Conservation (phyloP, 2,329 filamentous ascomycete genomes). For the Exophiala oligosperma region DNA sequence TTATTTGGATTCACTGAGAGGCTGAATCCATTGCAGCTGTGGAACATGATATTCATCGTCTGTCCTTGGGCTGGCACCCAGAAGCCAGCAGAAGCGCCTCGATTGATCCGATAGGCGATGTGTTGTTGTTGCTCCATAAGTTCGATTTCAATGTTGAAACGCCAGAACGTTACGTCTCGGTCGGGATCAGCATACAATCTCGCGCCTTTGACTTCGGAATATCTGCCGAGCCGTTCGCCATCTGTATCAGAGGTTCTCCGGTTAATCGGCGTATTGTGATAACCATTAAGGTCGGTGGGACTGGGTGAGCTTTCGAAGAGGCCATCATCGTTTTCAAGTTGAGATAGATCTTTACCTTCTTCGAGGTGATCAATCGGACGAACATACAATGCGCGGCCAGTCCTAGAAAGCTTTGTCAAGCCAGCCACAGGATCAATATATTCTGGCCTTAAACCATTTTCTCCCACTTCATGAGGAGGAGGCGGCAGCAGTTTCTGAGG, state of each 20-base stretch:
- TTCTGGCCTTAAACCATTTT: slow-evolving; percentile 68
- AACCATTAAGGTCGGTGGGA: slow-evolving; percentile 41
- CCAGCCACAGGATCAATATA: slow-evolving; percentile 89
- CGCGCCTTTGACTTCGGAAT: slow-evolving; percentile 78
- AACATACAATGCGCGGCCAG: slow-evolving; percentile 83
- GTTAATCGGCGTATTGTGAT: slow-evolving; percentile 41
- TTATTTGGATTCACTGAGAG: slow-evolving; percentile 72
- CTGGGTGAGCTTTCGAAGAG: slow-evolving; percentile 70
- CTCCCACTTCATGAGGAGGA: slow-evolving; percentile 68
- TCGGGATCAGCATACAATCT: slow-evolving; percentile 82
- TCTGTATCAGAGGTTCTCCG: slow-evolving; percentile 54
- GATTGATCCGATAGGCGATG: slow-evolving; percentile 93
- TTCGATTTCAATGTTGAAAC: slow-evolving; percentile 93
- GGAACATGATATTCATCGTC: slow-evolving; percentile 98
- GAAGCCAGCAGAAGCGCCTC: slow-evolving; percentile 83
- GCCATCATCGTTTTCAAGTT: slow-evolving; percentile 75
- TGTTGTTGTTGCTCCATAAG: slow-evolving; percentile 74
- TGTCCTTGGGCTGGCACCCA: slow-evolving; percentile 86
- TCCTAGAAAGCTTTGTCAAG: slow-evolving; percentile 79
- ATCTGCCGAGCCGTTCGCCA: slow-evolving; percentile 78
- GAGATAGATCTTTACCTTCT: slow-evolving; percentile 75
- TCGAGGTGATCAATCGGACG: slow-evolving; percentile 84
- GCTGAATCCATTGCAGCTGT: slow-evolving; percentile 97
- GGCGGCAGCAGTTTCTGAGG: slow-evolving; percentile 79
- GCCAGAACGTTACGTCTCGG: slow-evolving; percentile 90